Conservation (phyloP, 306 rosid species). For the Vachellia collinsii region DNA sequence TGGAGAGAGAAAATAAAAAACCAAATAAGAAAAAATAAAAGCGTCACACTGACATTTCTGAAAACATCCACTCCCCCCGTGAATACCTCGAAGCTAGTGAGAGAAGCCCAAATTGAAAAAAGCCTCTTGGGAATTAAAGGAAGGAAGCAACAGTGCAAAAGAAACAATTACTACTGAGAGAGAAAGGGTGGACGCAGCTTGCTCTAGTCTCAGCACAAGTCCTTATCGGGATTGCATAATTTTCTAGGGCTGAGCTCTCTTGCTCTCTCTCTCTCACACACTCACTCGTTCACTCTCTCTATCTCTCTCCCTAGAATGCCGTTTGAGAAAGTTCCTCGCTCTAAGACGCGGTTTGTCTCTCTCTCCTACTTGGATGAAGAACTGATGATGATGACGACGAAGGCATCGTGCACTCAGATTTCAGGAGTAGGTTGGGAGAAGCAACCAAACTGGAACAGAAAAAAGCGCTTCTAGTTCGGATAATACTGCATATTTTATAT, state of each 20-base stretch:
- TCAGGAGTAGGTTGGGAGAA: slow-evolving; percentile 41
- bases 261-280: slow-evolving; percentile 33
- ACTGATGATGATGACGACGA: slow-evolving; percentile 38
- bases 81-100: slow-evolving; percentile 40
- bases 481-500: slow-evolving; percentile 45
- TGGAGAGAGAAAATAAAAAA: slow-evolving; percentile 12
- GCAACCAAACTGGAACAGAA: slow-evolving; percentile 58
- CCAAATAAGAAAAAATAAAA: background rate
- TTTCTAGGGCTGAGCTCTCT: slow-evolving; percentile 51
- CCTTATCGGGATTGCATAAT: slow-evolving; percentile 65
- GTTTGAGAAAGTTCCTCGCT: slow-evolving; percentile 32
- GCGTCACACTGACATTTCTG: slow-evolving; percentile 45
- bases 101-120: slow-evolving; percentile 33
- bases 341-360: slow-evolving; percentile 9
- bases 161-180: slow-evolving; percentile 43
- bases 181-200: slow-evolving; percentile 3
- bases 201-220: slow-evolving; percentile 53
- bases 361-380: slow-evolving; percentile 45
- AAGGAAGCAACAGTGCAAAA: slow-evolving; percentile 29
- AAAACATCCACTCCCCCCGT: slow-evolving; percentile 30
- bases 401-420: slow-evolving; percentile 40
- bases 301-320: slow-evolving; percentile 38
- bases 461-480: slow-evolving; percentile 57
- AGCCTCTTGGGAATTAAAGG: slow-evolving; percentile 48
- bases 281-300: slow-evolving; percentile 31